phyloP scores from a whole-genome alignment of 2,329 filamentous ascomycete genomes.

The Pyrenochaeta sp. region DNA sequence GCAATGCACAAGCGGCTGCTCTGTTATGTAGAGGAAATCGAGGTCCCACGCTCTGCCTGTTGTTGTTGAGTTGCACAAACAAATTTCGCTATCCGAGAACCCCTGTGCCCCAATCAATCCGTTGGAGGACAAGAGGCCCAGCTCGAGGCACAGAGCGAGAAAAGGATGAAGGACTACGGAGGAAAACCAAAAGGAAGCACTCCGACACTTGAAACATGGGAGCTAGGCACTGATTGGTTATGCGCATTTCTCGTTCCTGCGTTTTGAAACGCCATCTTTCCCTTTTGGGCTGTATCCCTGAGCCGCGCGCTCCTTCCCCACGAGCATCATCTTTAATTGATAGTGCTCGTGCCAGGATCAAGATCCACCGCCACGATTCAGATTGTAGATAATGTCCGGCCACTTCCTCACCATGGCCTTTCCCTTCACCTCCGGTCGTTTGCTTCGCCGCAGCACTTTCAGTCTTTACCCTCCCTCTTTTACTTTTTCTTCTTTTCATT shows the following conservation, averaged over 20 bases:
- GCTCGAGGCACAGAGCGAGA: background rate
- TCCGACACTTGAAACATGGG: slow-evolving; percentile 25
- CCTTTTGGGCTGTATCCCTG: slow-evolving; percentile 10
- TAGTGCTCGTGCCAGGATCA: background rate
- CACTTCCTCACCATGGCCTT: slow-evolving; percentile 24
- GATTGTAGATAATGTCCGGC: slow-evolving; percentile 13
- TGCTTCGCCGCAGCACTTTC: slow-evolving; percentile 30
- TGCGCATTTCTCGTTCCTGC: slow-evolving; percentile 15
- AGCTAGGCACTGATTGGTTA: slow-evolving; percentile 24
- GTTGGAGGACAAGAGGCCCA: background rate
- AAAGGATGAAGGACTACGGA: background rate
- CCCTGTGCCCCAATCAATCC: background rate
- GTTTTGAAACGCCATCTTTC: slow-evolving; percentile 35
- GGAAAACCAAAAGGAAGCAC: slow-evolving; percentile 9
- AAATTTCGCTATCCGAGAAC: background rate
- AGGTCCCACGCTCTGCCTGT: background rate
- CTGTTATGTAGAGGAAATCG: slow-evolving; percentile 4
- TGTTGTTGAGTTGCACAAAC: too few species aligned
- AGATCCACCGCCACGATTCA: slow-evolving; percentile 8
- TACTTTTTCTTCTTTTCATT: slow-evolving; percentile 11
- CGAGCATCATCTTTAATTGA: slow-evolving; percentile 4
- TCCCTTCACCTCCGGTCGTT: slow-evolving; percentile 24
- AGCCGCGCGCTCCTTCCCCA: slow-evolving; percentile 28
- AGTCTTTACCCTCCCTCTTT: slow-evolving; percentile 30
- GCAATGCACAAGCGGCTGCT: background rate